Base-by-base conservation (phyloP, 2,329 filamentous ascomycete species). In the Microcyclosporella mali region DNA sequence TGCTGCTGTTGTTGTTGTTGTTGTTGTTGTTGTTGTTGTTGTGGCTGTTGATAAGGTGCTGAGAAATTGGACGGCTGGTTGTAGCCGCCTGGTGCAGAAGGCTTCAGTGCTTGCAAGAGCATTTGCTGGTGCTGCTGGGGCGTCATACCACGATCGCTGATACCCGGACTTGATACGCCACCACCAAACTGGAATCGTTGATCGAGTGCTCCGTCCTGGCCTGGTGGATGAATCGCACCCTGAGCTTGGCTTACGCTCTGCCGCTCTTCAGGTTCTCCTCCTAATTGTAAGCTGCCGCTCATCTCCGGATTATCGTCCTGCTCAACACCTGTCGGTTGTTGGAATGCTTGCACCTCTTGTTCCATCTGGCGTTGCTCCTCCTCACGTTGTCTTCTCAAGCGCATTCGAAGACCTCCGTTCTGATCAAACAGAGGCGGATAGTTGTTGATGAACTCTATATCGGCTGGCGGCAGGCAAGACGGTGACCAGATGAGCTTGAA, bases 211-310 rank as follows among this genome's bases (percentile, higher is more conserved):
- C 51, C 55, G 10, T 63, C 58, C 35, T 53, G 52, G 30, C 47
- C 52, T 8, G 88, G 86, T 2, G 85, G 82, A 56, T 88, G 87
- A 6, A 87, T 81, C 10, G 78, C 79, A 46, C 46, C 80, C 78
- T 37, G 81, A 77, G 47, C 76, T 45, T 78, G 76, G 33, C 76
- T 73, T 31, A 56, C 75, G 75, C 35, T 64, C 49, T 61, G 60
- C 6, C 78, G 75, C 53, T 94, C 88, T 61, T 97, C 90, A 0
- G 90, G 90, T 62, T 97, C 90, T 33, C 90, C 90, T 44, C 90
- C 90, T 14, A 97, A 74, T 45, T 94, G 89, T 45, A 92, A 73
- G 61, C 90, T 97, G 11, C 85, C 86, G 53, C 85, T 85, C 47
- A 59, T 59, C 64, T 92, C 88, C 1, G 81, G 79, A 43, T 84